Conservation (phyloP, 768 basidiomycete species). For the Amanita rubescens region DNA sequence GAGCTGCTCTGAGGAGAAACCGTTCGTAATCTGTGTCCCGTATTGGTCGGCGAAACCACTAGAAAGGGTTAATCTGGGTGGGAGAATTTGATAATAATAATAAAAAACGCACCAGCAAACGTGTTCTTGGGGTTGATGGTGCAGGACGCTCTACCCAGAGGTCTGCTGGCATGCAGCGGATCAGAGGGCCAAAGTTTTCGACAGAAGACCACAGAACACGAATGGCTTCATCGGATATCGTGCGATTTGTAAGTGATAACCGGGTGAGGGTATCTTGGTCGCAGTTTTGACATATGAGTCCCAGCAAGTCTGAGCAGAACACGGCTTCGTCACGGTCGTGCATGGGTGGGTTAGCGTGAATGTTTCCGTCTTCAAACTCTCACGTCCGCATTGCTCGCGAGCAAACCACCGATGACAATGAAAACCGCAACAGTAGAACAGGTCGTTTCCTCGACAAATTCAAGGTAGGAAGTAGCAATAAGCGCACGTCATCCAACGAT, state of each 20-base stretch:
- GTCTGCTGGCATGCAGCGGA: background rate
- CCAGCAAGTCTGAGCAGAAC: background rate
- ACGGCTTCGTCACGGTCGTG: background rate
- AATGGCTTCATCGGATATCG: background rate
- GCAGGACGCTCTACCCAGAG: background rate
- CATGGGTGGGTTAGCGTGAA: background rate
- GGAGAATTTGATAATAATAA: too few species aligned
- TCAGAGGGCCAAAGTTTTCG: background rate
- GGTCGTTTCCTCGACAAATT: background rate
- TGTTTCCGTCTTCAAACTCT: slow-evolving; percentile 1
- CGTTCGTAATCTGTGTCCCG: background rate
- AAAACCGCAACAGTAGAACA: background rate
- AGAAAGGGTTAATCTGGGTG: too few species aligned
- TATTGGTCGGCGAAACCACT: background rate
- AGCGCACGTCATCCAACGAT: background rate
- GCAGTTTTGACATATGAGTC: background rate
- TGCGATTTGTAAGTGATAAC: background rate
- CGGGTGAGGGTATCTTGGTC: background rate
- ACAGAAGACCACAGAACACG: background rate
- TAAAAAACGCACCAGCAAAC: background rate
- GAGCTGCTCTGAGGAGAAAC: background rate
- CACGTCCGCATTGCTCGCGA: background rate
- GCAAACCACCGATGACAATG: background rate
- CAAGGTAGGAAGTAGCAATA: background rate
- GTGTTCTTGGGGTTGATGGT: background rate